Conservation (phyloP, 768 basidiomycete species). For the Mycena rosella region DNA sequence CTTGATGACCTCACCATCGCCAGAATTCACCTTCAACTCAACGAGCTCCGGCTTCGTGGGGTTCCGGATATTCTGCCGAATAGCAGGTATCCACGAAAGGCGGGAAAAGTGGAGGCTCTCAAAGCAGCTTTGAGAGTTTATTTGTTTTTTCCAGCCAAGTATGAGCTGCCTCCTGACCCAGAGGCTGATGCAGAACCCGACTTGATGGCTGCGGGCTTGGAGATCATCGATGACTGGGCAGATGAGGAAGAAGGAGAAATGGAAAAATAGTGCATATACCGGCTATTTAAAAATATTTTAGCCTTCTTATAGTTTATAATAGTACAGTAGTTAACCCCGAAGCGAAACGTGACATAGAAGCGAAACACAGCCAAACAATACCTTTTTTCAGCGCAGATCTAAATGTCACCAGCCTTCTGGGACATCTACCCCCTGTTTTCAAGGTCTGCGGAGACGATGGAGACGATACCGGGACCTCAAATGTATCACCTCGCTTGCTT, state of each 20-base stretch:
- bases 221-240: conserved; percentile 5
- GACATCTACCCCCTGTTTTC: no score
- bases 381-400: no score
- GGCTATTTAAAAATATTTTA: background rate
- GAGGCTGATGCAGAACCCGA: background rate
- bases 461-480: no score
- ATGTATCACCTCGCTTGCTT: no score
- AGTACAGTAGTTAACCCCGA: no score
- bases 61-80: conserved; percentile 18
- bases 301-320: background rate
- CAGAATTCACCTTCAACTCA: conserved; percentile 9
- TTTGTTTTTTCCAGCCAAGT: background rate
- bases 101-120: conserved; percentile 1
- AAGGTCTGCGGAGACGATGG: no score
- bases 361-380: no score
- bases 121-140: background rate
- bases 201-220: background rate
- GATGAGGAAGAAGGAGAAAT: conserved; percentile 24
- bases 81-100: conserved; percentile 11
- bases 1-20: conserved; percentile 2
- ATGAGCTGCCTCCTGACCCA: background rate
- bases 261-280: conserved; percentile 19
- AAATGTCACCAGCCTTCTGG: no score
- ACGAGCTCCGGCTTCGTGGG: conserved; percentile 8
- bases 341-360: no score